Base-by-base conservation (phyloP, 176 grass and related monocot species). In the Triticum timopheevii region DNA sequence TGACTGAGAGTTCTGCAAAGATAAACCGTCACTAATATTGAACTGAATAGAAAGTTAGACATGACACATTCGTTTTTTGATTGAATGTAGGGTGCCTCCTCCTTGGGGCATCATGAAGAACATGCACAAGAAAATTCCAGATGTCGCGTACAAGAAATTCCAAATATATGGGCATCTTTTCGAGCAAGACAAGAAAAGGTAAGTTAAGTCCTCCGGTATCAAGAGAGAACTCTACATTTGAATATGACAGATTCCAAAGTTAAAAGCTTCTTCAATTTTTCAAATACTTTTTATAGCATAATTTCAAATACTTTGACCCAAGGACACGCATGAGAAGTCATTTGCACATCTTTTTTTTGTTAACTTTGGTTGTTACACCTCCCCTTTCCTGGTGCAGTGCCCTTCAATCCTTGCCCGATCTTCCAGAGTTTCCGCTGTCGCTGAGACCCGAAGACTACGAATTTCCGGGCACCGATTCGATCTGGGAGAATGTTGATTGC, bases 51-150 rank as follows among this genome's bases (percentile, higher is more conserved):
- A 45, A 45, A 45, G 42, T 45, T 45, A 45, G n/a, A 86, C 27
- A 6, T 61, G n/a, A 28, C 65, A 0, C 16, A 24, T 36, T 90
- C 11, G 54, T 84, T 61, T 83, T 83, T 75, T 40, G 42, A 54
- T n/a, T 87, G 49, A 44, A 88, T 47, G 35, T 70, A 98, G 97
- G 85, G 90, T 93, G 25, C 97, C 94, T 73, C 90, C 90, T 49
- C 47, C 94, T 47, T 98, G 94, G 97, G 97, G 94, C 63, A 88
- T 99, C 50, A 96, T 96, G 97, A 99, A 92, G 73, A 93, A 94
- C 63, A 93, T 99, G 87, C 90, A 93, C 61, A 94, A 91, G 80
- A 98, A 96, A 93, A 95, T 96, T 80, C 97, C 97, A 65, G 92
- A 96, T 90, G 85, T 91, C 2, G 90, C 88, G 1, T 64, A 80